These are phyloP conservation scores for Rhodotorula diobovata DNA, from an alignment of 768 basidiomycete species.

Conservation along the genomic window DNA sequence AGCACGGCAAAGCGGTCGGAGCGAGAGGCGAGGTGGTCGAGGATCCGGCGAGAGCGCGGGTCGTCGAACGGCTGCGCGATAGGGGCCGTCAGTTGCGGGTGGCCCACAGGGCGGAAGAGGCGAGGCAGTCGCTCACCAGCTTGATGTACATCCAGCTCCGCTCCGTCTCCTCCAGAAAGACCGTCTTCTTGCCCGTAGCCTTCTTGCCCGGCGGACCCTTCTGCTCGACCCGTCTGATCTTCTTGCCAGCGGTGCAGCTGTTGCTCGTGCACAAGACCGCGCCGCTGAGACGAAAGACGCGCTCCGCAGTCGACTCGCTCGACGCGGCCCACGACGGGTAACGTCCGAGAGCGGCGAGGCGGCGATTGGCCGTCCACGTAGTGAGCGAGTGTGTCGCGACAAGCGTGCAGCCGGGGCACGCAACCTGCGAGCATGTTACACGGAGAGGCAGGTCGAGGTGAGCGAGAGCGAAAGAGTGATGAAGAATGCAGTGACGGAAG, in stretches of 20 bases:
- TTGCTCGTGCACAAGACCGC: conserved; percentile 27
- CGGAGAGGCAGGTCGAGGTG: too few species aligned
- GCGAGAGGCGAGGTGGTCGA: conserved; percentile 15
- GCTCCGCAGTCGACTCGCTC: conserved; percentile 18
- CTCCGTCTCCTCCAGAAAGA: conserved; percentile 36
- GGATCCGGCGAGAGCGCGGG: neutral
- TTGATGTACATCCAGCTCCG: conserved; percentile 32
- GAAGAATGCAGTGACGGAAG: too few species aligned
- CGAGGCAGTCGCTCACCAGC: conserved; percentile 17
- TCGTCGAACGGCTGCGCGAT: conserved; percentile 9
- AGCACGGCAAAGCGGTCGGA: conserved; percentile 10
- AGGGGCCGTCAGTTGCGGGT: neutral
- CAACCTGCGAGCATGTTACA: conserved; percentile 1
- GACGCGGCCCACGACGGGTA: conserved; percentile 24
- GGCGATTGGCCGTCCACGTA: conserved; percentile 31
- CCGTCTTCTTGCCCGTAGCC: conserved; percentile 26
- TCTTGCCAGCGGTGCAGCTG: conserved; percentile 13
- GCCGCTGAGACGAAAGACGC: conserved; percentile 25
- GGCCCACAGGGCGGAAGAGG: neutral
- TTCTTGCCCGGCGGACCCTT: conserved; percentile 7
- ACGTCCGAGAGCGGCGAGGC: conserved; percentile 34
- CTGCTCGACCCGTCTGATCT: conserved; percentile 33
- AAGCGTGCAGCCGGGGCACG: conserved; percentile 33
- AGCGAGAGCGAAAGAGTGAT: neutral
- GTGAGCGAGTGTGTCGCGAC: conserved; percentile 16